These are phyloP conservation scores for Melanomma pulvis-pyrius DNA, from an alignment of 495 filamentous ascomycete species.

Conservation along the genomic window DNA sequence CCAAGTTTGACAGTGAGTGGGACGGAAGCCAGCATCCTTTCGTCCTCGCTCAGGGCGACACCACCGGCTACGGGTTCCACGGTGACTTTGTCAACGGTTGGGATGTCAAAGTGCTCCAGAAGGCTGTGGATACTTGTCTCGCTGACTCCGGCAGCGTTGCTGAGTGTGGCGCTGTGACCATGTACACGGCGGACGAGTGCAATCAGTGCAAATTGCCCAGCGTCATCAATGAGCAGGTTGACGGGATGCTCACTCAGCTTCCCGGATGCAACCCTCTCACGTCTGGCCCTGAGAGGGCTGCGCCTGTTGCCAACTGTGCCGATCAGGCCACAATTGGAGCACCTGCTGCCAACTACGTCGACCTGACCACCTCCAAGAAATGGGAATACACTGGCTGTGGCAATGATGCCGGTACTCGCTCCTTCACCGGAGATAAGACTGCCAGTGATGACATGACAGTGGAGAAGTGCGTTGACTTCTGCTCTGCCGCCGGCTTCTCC, in stretches of 20 bases:
- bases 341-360: slow-evolving; percentile 28
- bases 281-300: slow-evolving; percentile 49
- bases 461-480: slow-evolving; percentile 61
- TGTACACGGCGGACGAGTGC: slow-evolving; percentile 47
- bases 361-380: slow-evolving; percentile 41
- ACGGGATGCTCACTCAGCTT: slow-evolving; percentile 50
- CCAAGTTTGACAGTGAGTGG: slow-evolving; percentile 58
- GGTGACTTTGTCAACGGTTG: slow-evolving; percentile 74
- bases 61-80: slow-evolving; percentile 58
- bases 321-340: slow-evolving; percentile 42
- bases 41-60: slow-evolving; percentile 61
- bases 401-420: slow-evolving; percentile 59
- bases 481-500: slow-evolving; percentile 52
- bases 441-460: slow-evolving; percentile 59
- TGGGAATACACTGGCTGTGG: slow-evolving; percentile 70
- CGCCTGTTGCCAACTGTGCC: slow-evolving; percentile 31
- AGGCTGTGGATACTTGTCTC: slow-evolving; percentile 63
- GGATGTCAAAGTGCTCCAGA: slow-evolving; percentile 63
- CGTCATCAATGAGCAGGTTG: slow-evolving; percentile 45
- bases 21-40: slow-evolving; percentile 63
- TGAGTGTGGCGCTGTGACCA: slow-evolving; percentile 50
- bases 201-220: slow-evolving; percentile 43
- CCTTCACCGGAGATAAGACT: slow-evolving; percentile 60
- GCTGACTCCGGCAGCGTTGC: slow-evolving; percentile 46
- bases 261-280: slow-evolving; percentile 61